Percentiles rank a stretch among this genome's conserved stretches.
These are phyloP conservation scores for Leccinum fuscescens DNA, from an alignment of 1,284 basidiomycete species.

Conservation along the genomic window DNA sequence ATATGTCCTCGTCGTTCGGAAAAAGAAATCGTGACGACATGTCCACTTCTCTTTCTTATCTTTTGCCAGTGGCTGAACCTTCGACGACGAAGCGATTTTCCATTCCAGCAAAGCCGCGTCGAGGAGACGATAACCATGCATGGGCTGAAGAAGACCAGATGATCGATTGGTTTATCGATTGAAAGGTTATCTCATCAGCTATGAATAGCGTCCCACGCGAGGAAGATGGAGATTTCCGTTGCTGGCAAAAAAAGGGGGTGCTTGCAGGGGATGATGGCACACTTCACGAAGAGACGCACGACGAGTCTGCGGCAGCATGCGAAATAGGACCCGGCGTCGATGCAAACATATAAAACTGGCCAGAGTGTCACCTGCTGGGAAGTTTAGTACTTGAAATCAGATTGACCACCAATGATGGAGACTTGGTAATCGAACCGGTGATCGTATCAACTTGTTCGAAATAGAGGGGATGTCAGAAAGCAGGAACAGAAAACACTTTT, in stretches of 20 bases:
- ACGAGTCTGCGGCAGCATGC: background rate
- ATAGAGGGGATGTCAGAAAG: background rate
- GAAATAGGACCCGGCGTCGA: conserved; percentile 3
- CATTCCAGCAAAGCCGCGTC: background rate
- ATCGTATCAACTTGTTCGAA: background rate
- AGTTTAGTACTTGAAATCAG: background rate
- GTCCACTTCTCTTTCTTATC: background rate
- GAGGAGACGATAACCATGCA: background rate
- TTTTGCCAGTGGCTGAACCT: background rate
- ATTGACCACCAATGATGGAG: background rate
- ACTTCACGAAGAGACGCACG: conserved; percentile 9
- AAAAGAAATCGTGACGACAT: conserved; percentile 6
- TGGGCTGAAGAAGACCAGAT: background rate
- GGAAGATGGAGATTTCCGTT: conserved; percentile 18
- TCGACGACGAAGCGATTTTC: background rate
- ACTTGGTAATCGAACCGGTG: background rate
- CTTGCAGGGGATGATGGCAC: conserved; percentile 1
- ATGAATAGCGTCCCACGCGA: conserved; percentile 19
- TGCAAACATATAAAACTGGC: background rate
- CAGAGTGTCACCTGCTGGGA: background rate
- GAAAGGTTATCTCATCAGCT: conserved; percentile 21
- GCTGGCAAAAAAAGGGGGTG: conserved; percentile 1
- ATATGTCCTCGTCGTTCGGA: conserved; percentile 8
- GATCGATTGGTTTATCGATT: conserved; percentile 19
- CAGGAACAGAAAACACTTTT: background rate